Conservation (phyloP, 2,329 filamentous ascomycete species). For the Dactylellina sp. region DNA sequence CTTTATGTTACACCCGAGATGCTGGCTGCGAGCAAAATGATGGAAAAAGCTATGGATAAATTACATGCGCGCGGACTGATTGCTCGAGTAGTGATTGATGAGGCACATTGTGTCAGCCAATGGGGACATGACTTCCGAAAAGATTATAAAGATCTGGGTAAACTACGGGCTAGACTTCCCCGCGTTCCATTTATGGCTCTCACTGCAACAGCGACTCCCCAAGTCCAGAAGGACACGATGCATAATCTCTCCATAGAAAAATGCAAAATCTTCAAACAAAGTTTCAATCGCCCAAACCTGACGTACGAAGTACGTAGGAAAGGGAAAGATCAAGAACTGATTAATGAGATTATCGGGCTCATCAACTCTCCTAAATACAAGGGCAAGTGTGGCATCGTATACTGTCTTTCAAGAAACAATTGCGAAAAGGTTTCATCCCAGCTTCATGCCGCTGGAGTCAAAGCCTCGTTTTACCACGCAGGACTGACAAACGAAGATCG, state of each 20-base stretch:
- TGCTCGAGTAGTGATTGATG: conserved; percentile 93
- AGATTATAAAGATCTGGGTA: conserved; percentile 89
- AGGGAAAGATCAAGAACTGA: conserved; percentile 69
- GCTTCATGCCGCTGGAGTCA: conserved; percentile 73
- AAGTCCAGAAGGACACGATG: conserved; percentile 91
- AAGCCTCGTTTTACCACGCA: conserved; percentile 87
- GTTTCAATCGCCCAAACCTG: conserved; percentile 96
- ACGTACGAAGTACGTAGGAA: conserved; percentile 87
- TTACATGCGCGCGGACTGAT: conserved; percentile 79
- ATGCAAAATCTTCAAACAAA: conserved; percentile 86
- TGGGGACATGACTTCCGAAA: conserved; percentile 99
- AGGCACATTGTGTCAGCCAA: conserved; percentile 99
- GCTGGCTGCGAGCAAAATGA: conserved; percentile 81
- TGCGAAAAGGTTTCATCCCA: conserved; percentile 83
- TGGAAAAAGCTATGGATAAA: conserved; percentile 74
- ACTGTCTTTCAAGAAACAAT: conserved; percentile 85
- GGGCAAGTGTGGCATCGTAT: conserved; percentile 87
- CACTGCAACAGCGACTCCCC: conserved; percentile 92
- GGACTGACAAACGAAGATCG: conserved; percentile 77
- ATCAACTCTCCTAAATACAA: conserved; percentile 76
- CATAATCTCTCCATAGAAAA: conserved; percentile 85
- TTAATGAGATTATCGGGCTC: conserved; percentile 70
- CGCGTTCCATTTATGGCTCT: conserved; percentile 91
- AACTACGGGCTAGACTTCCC: conserved; percentile 77
- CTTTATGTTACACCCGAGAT: conserved; percentile 98